A percentile compares a stretch with the other conserved stretches of the same genome.
phyloP scores from a whole-genome alignment of 2,329 filamentous ascomycete genomes.

The Penicillium sp. region DNA sequence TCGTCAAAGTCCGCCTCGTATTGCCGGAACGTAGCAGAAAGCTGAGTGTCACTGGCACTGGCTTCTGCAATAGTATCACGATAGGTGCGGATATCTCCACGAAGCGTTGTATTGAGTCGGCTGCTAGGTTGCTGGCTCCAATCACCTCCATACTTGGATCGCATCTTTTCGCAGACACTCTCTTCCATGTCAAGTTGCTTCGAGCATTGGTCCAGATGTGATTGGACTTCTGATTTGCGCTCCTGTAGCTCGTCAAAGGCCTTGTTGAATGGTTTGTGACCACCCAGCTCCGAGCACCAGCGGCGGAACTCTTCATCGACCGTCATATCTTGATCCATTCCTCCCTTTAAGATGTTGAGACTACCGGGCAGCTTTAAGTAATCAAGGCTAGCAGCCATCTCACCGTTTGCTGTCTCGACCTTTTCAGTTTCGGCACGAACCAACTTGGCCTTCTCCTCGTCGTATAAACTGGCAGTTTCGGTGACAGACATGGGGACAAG shows the following conservation, averaged over 20 bases:
- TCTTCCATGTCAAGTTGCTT: slow-evolving; percentile 96
- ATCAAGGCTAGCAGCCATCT: slow-evolving; percentile 93
- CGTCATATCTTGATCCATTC: slow-evolving; percentile 81
- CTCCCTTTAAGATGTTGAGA: slow-evolving; percentile 86
- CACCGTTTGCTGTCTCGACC: slow-evolving; percentile 86
- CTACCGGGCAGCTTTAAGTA: slow-evolving; percentile 88
- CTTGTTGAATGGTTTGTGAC: slow-evolving; percentile 73
- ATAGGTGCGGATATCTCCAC: slow-evolving; percentile 84
- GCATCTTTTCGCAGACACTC: slow-evolving; percentile 98
- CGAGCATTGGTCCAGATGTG: slow-evolving; percentile 71
- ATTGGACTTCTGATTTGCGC: slow-evolving; percentile 73
- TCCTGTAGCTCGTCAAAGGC: slow-evolving; percentile 77
- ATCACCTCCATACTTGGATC: slow-evolving; percentile 90
- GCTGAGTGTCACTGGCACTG: slow-evolving; percentile 76
- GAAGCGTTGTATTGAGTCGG: slow-evolving; percentile 79
- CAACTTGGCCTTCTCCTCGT: slow-evolving; percentile 96
- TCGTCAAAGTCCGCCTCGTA: slow-evolving; percentile 89
- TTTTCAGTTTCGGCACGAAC: slow-evolving; percentile 90
- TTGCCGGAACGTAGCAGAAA: slow-evolving; percentile 79
- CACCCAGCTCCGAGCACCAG: slow-evolving; percentile 91
- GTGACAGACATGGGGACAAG: slow-evolving; percentile 96
- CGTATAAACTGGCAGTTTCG: slow-evolving; percentile 93
- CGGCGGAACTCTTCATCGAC: slow-evolving; percentile 88
- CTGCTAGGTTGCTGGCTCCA: slow-evolving; percentile 98
- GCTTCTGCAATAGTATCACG: slow-evolving; percentile 87